Evolutionary conservation across 176 grass and related monocot genomes (phyloP), one percentile per base, ranked within the genome.

Genomic region (Leersia perrieri): DNA sequence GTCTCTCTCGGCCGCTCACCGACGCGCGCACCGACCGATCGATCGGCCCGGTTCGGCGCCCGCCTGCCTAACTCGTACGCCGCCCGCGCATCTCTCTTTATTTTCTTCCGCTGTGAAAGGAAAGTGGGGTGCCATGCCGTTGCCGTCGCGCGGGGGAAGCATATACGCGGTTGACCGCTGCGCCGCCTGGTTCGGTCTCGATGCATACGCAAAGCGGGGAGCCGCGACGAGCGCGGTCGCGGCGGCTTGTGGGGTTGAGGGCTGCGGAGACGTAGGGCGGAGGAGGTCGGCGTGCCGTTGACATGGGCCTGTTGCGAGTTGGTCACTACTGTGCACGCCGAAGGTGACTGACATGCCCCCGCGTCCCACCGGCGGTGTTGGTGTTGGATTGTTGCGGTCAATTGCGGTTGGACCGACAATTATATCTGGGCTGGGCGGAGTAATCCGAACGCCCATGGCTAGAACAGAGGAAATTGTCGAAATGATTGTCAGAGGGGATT

Each of bases 271-370:
- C 14, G 63, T 76, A 51, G 51, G 53, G 55, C 15, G 9, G 72
- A 40, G 18, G 33, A n/a, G 41, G 79, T 82, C 73, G 65, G 40
- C 40, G 72, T 27, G 12, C 32, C 51, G 66, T 87, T 77, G 79
- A 87, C 65, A 31, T 22, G 5, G 64, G 65, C 12, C 0, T 16
- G 18, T 47, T 27, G 33, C 33, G 27, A 44, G 47, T 51, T 51
- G 41, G 4, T 12, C 39, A n/a, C n/a, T n/a, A n/a, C 20, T 38
- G 53, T 70, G n/a, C 23, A 28, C 30, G 14, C 16, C 18, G 13
- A 71, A 29, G 9, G 31, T 4, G 63, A 30, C 35, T 4, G 63
- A 30, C 35, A 35, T 23, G 14, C 11, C 31, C 3, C n/a, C 18
- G 3, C 7, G 23, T 51, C 60, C 4, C 76, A 30, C 60, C 41